Evolutionary conservation across 805 yeast genomes (phyloP), one percentile per base, ranked within the genome.

Genomic region (Nakazawaea sp.): DNA sequence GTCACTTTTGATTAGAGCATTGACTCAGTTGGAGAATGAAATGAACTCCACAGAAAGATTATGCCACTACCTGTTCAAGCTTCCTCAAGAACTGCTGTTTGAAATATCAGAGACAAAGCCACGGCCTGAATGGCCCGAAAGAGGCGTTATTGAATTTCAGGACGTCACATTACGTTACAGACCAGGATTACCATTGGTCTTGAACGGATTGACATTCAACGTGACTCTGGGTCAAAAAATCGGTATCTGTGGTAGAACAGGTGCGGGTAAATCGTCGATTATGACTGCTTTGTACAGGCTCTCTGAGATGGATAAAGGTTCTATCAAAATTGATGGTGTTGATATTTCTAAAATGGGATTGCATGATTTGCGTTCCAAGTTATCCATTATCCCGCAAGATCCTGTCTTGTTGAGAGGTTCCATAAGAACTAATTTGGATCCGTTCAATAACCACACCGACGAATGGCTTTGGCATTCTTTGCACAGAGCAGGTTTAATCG

Each of bases 211-310:
- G 41, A 55, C 49, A 18, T 50, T 68, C 46, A 59, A 44, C 6
- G 64, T 82, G 32, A 54, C 64, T 9, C 70, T 79, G 0, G 62
- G 69, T 16, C 86, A 84, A 53, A 84, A 81, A 50, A 71, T 86
- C 46, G 95, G 95, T 34, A 78, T 86, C 39, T 82, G 92, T 64
- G 95, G 95, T 31, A 71, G 95, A 54, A 86, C 95, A 0, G 95
- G 95, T 49, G 94, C 95, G 3, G 95, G 95, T 34, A 79, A 78
- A 57, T 64, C 80, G 1, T 70, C 84, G 3, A 75, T 78, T 33
- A 78, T 78, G 78, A 68, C 78, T 9, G 81, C 83, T 1, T 55
- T 78, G 39, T 78, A 68, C 51, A 60, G 85, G 45, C 51, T 78
- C 34, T 58, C 67, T 12, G 84, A 78, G 52, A 52, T 75, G 33